Base-by-base conservation (phyloP, 2,329 filamentous ascomycete genomes). In the Myriosclerotinia curreyana region DNA sequence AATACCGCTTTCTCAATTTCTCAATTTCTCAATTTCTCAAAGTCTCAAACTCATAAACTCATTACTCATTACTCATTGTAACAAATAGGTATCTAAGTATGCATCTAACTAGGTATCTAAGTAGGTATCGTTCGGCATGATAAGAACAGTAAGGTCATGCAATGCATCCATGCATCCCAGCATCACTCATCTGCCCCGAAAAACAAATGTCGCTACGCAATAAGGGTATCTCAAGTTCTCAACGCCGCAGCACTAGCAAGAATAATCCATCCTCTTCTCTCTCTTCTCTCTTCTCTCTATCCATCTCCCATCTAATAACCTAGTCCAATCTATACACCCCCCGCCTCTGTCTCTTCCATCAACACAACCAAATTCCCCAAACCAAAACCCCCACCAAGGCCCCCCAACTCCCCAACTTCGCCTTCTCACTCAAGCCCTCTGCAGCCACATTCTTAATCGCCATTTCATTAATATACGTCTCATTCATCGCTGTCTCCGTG, bases 401-500 rank as follows among this genome's bases (percentile, higher is more conserved):
- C 9, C 66, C 69, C 40, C 71, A 52, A 66, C 71, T 74, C 38
- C 64, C 66, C 34, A 64, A 49, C 15, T 36, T 59, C 15, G 62
- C 61, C 42, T 58, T 51, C 5, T 28, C 64, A 8, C 56, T 63
- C 15, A 34, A 48, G 34, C 67, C 66, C 53, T 66, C 67, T 9
- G 44, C 68, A 3, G 31, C 69, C 53, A 52, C 53, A 58, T 48
- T 65, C 44, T 63, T 64, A 25, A 55, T 64, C n/a, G 64, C 65
- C 28, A 64, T 68, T 38, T 66, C 65, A n/a, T 65, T 62, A 44
- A 74, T 74, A 52, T 72, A 67, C 3, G 71, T 73, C 15, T 72
- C 66, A 68, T 79, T 79, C 70, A 69, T 73, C 62, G 75, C 71
- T 60, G 71, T 70, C 17, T 68, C 67, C 68, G 73, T 50, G 49